Evolutionary conservation across 768 basidiomycete species (phyloP).

Genomic region (Russula griseocarnosa): DNA sequence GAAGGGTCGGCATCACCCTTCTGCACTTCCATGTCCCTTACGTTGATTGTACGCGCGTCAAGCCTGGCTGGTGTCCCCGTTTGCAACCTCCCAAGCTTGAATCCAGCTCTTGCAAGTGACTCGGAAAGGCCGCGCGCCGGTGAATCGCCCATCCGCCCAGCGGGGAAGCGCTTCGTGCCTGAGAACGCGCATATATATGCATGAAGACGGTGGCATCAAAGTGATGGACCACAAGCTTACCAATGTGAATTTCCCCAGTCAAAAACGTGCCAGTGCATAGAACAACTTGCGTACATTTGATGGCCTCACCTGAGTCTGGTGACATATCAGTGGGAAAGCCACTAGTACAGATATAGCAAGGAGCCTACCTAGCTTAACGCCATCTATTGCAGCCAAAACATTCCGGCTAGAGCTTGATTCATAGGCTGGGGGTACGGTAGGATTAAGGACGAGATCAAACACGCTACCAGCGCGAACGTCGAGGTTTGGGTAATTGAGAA

Average conservation of each 20-base stretch:
- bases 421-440: slow-evolving; percentile 33
- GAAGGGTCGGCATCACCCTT: slow-evolving; percentile 59
- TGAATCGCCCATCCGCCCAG: slow-evolving; percentile 69
- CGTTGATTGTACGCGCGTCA: slow-evolving; percentile 66
- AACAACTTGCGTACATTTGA: slow-evolving; percentile 76
- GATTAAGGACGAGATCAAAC: slow-evolving; percentile 70
- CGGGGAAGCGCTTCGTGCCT: slow-evolving; percentile 73
- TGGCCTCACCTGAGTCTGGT: slow-evolving; percentile 67
- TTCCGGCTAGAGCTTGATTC: slow-evolving; percentile 31
- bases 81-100: slow-evolving; percentile 78
- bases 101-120: slow-evolving; percentile 70
- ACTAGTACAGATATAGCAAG: neutral
- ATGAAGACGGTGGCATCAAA: neutral
- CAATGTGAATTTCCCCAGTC: slow-evolving; percentile 88
- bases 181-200: neutral
- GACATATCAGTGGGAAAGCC: slow-evolving; percentile 5
- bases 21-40: slow-evolving; percentile 55
- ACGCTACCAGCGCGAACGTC: slow-evolving; percentile 70
- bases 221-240: slow-evolving; percentile 35
- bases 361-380: slow-evolving; percentile 61
- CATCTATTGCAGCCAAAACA: slow-evolving; percentile 52
- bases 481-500: slow-evolving; percentile 65
- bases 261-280: slow-evolving; percentile 91
- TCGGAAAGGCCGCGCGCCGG: slow-evolving; percentile 72
- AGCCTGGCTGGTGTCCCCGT: slow-evolving; percentile 85